A percentile compares a stretch with the other conserved stretches of the same genome.
phyloP scores from a whole-genome alignment of 495 filamentous ascomycete genomes.

The Articulospora tetracladia region DNA sequence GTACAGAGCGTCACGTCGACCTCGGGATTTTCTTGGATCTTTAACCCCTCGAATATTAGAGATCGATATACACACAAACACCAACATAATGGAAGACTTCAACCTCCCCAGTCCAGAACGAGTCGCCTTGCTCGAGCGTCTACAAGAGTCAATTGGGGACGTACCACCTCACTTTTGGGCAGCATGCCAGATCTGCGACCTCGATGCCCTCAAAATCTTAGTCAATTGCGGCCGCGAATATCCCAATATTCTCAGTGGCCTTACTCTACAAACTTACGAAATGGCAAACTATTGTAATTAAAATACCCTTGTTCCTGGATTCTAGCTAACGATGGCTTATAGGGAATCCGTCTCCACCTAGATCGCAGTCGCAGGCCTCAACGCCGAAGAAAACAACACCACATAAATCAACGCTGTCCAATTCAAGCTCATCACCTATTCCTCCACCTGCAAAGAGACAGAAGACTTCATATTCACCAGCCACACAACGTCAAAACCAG shows the following conservation, averaged over 20 bases:
- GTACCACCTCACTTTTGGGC: constrained; percentile 20
- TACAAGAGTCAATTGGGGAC: constrained; percentile 13
- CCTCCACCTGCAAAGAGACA: constrained; percentile 13
- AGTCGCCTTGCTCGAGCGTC: constrained; percentile 8
- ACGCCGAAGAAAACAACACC: constrained; percentile 7
- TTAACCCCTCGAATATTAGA: too few species aligned
- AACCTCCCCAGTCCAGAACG: constrained; percentile 18
- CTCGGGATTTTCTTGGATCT: background rate
- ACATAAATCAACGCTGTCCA: constrained; percentile 7
- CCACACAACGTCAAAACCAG: background rate
- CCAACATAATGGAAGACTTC: constrained; percentile 13
- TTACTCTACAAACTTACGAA: constrained; percentile 11
- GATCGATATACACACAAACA: background rate
- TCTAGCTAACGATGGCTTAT: background rate
- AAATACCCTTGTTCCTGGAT: constrained; percentile 5
- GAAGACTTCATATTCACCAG: constrained; percentile 10
- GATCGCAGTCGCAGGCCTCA: background rate
- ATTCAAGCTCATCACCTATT: constrained; percentile 3
- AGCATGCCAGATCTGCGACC: constrained; percentile 18
- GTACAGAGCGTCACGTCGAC: background rate
- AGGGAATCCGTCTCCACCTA: background rate
- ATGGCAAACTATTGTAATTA: constrained; percentile 14
- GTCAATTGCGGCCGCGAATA: background rate
- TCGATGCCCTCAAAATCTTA: background rate
- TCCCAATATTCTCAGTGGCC: background rate